Percentiles rank a stretch among this genome's conserved stretches.
phyloP scores from a whole-genome alignment of 257 asterid species.

The Solanum tacnaense region DNA sequence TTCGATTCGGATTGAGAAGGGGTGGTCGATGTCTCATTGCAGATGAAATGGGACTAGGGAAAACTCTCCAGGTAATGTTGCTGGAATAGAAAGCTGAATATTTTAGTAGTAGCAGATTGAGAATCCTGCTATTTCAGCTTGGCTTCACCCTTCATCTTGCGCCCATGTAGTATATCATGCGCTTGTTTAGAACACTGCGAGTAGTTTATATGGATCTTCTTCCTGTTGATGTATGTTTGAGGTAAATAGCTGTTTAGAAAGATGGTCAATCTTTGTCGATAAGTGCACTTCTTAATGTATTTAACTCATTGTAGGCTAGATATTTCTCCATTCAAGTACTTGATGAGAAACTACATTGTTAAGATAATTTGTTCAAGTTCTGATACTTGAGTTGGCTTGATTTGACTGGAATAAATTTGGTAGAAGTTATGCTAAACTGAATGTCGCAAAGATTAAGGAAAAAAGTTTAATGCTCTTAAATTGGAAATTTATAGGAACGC shows the following conservation, averaged over 20 bases:
- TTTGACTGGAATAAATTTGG: background rate
- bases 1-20: slow-evolving; percentile 77
- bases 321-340: background rate
- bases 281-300: background rate
- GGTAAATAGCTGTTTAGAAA: background rate
- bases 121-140: background rate
- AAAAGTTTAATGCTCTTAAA: background rate
- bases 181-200: background rate
- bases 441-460: background rate
- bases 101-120: background rate
- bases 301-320: background rate
- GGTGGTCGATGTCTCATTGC: slow-evolving; percentile 97
- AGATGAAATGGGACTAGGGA: slow-evolving; percentile 99
- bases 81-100: background rate
- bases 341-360: background rate
- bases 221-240: background rate
- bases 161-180: background rate
- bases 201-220: background rate
- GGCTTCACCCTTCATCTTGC: background rate
- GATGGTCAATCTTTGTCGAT: background rate
- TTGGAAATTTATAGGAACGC: background rate
- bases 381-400: background rate
- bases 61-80: slow-evolving; percentile 72
- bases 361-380: background rate
- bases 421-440: background rate